Evolutionary conservation across 371 early-diverging fungal genomes (phyloP).

Genomic region (Lichtheimia hyalospora): DNA sequence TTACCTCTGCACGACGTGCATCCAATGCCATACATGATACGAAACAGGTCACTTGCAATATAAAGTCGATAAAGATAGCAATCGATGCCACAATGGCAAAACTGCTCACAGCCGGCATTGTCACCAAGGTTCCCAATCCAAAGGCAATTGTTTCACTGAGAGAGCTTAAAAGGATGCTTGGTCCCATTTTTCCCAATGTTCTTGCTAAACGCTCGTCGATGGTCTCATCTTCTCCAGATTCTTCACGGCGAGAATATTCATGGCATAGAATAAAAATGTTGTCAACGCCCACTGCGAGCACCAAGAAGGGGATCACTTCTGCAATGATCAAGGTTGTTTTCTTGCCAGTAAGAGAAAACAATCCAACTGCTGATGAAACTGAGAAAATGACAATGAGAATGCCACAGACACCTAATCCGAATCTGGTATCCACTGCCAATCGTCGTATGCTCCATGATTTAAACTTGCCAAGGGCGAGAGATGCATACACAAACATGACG

Average conservation of each 20-base stretch:
- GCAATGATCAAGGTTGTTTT: conserved; percentile 77
- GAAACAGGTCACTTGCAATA: conserved; percentile 76
- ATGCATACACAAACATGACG: conserved; percentile 77
- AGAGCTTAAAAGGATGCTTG: conserved; percentile 68
- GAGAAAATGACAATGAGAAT: conserved; percentile 74
- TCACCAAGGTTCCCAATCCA: conserved; percentile 67
- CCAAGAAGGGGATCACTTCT: conserved; percentile 81
- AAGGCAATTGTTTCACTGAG: conserved; percentile 75
- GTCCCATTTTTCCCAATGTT: conserved; percentile 69
- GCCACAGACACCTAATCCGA: conserved; percentile 66
- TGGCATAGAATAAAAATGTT: conserved; percentile 79
- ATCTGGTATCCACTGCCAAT: conserved; percentile 67
- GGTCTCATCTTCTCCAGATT: conserved; percentile 24
- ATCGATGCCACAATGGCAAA: conserved; percentile 76
- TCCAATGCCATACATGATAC: conserved; percentile 70
- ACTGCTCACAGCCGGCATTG: conserved; percentile 78
- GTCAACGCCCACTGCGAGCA: conserved; percentile 81
- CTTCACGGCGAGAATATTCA: conserved; percentile 58
- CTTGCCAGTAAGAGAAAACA: conserved; percentile 66
- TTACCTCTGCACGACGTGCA: conserved; percentile 55
- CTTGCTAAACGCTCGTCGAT: conserved; percentile 60
- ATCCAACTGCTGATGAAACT: conserved; percentile 67
- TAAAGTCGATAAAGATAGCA: conserved; percentile 72
- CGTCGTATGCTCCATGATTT: conserved; percentile 47
- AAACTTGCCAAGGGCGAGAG: conserved; percentile 63